Evolutionary conservation across 306 rosid species (phyloP), one percentile per base, ranked within the genome.

Genomic region (Dryas alaskensis): DNA sequence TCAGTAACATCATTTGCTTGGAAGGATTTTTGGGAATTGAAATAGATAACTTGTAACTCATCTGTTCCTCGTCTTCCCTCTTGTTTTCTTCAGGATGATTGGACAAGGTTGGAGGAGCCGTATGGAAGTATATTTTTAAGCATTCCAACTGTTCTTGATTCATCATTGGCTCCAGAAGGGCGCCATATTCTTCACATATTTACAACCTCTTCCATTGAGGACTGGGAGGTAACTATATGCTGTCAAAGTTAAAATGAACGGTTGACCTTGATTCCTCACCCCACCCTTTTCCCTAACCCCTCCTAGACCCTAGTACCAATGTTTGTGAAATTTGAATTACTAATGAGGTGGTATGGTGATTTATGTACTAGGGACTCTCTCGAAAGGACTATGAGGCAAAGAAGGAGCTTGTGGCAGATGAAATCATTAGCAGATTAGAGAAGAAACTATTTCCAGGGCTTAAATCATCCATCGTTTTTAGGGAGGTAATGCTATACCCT

Each of bases 41-140:
- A 73, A 10, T 43, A 8, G 47, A 51, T 60, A 60, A 49, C 76
- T 63, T 44, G 17, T 50, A 69, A 40, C 42, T 59, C 65, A 73
- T 79, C 53, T 61, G 4, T 40, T 74, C 63, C 27, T 70, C 47
- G 58, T 62, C 57, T 45, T 65, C 70, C 76, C 43, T 53, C 39
- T 60, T 75, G 22, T 39, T 47, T 42, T 75, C 37, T 45, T 66
- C 79, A 94, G 97, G 80, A 67, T 76, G 85, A 86, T 76, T 94
- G 97, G 97, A 74, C 63, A 60, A 82, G 72, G 63, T 84, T 94
- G 78, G 96, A 92, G 83, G 90, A 87, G 80, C 90, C 99, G 27
- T 92, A 92, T 70, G 92, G 95, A 74, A 89, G 99, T 79, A 91
- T 94, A 81, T 94, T 94, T 81, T 75, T 92, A 80, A 94, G 99